These are phyloP conservation scores for Globisporangium nunn DNA, from an alignment of 352 stramenopile species.

Conservation along the genomic window DNA sequence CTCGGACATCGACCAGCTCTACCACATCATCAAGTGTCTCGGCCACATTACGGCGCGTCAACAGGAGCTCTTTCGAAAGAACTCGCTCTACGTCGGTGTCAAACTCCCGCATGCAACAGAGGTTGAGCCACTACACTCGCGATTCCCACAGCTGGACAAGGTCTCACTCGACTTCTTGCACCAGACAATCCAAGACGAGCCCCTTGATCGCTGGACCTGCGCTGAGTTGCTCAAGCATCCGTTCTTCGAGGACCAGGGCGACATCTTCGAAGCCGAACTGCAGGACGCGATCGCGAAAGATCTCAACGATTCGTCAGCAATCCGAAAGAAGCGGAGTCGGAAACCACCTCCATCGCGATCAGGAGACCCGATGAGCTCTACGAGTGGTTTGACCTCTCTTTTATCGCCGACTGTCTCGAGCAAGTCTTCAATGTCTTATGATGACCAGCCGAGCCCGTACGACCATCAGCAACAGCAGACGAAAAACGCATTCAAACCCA, in stretches of 20 bases:
- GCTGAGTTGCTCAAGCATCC: conserved; percentile 65
- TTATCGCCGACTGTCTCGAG: conserved; percentile 5
- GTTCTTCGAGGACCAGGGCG: conserved; percentile 53
- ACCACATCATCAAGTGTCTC: conserved; percentile 80
- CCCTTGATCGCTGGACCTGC: conserved; percentile 76
- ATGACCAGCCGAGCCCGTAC: conserved; percentile 13
- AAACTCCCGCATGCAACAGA: conserved; percentile 58
- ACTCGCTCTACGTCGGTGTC: conserved; percentile 73
- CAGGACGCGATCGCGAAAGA: conserved; percentile 63
- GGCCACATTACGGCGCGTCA: conserved; percentile 63
- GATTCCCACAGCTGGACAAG: conserved; percentile 67
- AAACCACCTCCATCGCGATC: conserved; percentile 29
- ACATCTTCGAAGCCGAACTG: conserved; percentile 57
- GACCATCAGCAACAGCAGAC: not conserved
- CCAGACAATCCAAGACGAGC: conserved; percentile 72
- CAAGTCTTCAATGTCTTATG: conserved; percentile 9
- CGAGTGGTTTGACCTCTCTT: not conserved
- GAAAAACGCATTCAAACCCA: conserved; percentile 14
- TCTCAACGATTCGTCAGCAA: conserved; percentile 46
- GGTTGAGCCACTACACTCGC: conserved; percentile 46
- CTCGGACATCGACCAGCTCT: conserved; percentile 94
- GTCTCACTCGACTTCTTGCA: conserved; percentile 56
- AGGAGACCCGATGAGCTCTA: not conserved
- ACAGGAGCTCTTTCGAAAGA: conserved; percentile 79
- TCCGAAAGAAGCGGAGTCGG: conserved; percentile 53